Base-by-base conservation (phyloP, 2,329 filamentous ascomycete genomes). In the Fusarium protoensiforme region DNA sequence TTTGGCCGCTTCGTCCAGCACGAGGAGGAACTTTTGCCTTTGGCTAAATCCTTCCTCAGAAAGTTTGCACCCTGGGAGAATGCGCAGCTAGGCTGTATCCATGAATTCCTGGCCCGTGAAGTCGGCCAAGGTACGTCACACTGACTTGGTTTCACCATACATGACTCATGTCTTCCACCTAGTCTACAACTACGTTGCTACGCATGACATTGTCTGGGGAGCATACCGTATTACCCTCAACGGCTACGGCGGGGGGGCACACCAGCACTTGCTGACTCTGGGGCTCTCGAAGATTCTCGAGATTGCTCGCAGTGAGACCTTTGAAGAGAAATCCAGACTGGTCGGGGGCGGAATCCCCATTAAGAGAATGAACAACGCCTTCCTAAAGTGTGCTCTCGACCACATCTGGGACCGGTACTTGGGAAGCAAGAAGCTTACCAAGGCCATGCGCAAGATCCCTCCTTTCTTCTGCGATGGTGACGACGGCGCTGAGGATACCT, bases 31-130 rank as follows among this genome's bases (percentile, higher is more conserved):
- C 29, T 54, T 4, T 1, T 35, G 10, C 48, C 29, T 22, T 16
- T 54, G 7, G 11, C 48, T 9, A 20, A 33, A 9, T 54, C 48
- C n/a, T 54, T 54, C 29, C 8, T 54, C 3, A 5, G 2, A 20
- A 54, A 54, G 10, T 54, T 54, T 54, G 29, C 29, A 35, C 14
- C 48, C 33, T 54, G 48, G 48, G 48, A 54, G 29, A 54, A 54
- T 33, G 27, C 48, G 1, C 48, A 54, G 11, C 29, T 54, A 2
- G 27, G 27, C 20, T 54, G 48, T 3, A 33, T 54, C 7, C 13
- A 54, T 3, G 29, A 54, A 2, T 35, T 54, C 11, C 29, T 54
- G 8, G n/a, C 27, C n/a, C n/a, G 29, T 5, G 29, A 54, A 4
- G 48, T 33, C 2, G 11, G 48, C 11, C 48, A 33, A 16, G 48